Conservation (phyloP, 768 basidiomycete species). For the Mycena rebaudengoi region DNA sequence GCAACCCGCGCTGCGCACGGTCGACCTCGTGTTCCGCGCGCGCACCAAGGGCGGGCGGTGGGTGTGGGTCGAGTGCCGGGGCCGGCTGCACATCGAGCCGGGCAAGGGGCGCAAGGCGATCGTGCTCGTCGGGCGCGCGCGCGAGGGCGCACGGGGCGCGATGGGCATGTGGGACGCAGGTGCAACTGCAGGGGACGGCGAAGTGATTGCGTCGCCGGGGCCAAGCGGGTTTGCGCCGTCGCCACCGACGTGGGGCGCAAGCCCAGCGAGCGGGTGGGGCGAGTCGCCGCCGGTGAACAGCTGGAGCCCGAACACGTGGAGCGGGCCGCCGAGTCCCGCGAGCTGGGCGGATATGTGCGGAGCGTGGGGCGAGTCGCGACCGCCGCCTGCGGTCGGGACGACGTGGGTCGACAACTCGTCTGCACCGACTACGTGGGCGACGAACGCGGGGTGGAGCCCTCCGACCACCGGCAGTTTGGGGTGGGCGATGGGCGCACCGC, state of each 20-base stretch:
- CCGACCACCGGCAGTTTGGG: too few species aligned
- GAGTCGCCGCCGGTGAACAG: too few species aligned
- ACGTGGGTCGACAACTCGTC: not conserved
- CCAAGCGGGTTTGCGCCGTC: not conserved
- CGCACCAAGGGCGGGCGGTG: slow-evolving; percentile 51
- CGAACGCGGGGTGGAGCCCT: too few species aligned
- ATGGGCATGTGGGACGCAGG: slow-evolving; percentile 71
- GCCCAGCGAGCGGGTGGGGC: too few species aligned
- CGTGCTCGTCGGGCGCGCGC: slow-evolving; percentile 83
- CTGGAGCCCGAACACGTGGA: too few species aligned
- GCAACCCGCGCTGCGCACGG: slow-evolving; percentile 54
- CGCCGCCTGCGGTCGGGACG: not conserved
- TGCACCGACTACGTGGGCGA: not conserved
- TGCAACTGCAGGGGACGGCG: slow-evolving; percentile 64
- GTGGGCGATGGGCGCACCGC: too few species aligned
- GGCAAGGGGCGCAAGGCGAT: slow-evolving; percentile 96
- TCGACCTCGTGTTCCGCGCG: slow-evolving; percentile 89
- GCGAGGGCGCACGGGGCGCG: slow-evolving; percentile 66
- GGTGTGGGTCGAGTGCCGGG: slow-evolving; percentile 93
- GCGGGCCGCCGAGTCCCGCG: too few species aligned
- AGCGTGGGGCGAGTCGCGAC: too few species aligned
- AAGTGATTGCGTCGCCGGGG: slow-evolving; percentile 54
- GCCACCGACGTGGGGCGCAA: not conserved
- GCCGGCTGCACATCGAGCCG: slow-evolving; percentile 88
- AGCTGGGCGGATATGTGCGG: too few species aligned